phyloP scores from a whole-genome alignment of 768 basidiomycete species.

The Rhizopogon salebrosus region DNA sequence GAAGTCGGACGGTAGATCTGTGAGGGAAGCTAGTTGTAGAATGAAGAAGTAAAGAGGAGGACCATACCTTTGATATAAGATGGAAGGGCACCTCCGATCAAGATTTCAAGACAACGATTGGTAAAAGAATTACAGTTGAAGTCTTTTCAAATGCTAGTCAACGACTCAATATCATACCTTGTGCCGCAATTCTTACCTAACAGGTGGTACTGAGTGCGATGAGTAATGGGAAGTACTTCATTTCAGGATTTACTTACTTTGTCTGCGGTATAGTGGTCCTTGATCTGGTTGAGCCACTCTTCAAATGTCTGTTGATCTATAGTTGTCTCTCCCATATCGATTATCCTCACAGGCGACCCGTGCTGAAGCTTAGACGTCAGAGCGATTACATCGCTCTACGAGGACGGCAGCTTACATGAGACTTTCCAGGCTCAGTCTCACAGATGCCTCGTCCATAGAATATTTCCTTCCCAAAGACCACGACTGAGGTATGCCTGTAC shows the following conservation, averaged over 20 bases:
- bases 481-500: slow-evolving; percentile 87
- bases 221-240: background rate
- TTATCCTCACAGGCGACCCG: slow-evolving; percentile 62
- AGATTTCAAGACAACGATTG: slow-evolving; percentile 79
- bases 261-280: slow-evolving; percentile 81
- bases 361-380: slow-evolving; percentile 42
- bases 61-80: slow-evolving; percentile 68
- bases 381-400: background rate
- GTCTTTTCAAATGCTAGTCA: slow-evolving; percentile 37
- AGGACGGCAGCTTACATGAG: slow-evolving; percentile 56
- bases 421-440: slow-evolving; percentile 66
- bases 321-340: slow-evolving; percentile 75
- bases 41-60: background rate
- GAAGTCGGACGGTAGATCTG: slow-evolving; percentile 79
- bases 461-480: slow-evolving; percentile 79
- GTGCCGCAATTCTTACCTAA: slow-evolving; percentile 43
- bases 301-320: slow-evolving; percentile 82
- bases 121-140: slow-evolving; percentile 97
- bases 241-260: slow-evolving; percentile 47
- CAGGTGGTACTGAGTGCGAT: slow-evolving; percentile 67
- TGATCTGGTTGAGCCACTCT: slow-evolving; percentile 76
- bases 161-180: background rate
- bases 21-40: background rate
- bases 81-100: slow-evolving; percentile 82
- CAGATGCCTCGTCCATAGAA: slow-evolving; percentile 89